Percentiles rank a stretch among this genome's conserved stretches.
phyloP scores from a whole-genome alignment of 257 asterid genomes.

The Nicotiana noctiflora region DNA sequence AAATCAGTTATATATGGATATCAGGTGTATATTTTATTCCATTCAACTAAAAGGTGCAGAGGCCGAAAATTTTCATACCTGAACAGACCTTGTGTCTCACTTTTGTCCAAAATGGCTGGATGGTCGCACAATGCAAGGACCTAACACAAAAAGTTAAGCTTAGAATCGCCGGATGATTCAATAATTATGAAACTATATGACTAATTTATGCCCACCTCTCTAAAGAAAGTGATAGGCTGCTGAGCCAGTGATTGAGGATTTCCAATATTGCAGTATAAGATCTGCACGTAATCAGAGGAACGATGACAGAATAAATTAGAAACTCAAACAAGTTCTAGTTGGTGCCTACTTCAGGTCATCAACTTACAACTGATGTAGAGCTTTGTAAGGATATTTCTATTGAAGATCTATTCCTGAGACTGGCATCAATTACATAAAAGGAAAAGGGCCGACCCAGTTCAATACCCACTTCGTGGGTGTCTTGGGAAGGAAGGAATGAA shows the following conservation, averaged over 20 bases:
- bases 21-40: neutral
- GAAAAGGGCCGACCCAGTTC: too few species aligned
- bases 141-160: slow-evolving; percentile 27
- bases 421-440: neutral
- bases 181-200: neutral
- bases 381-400: neutral
- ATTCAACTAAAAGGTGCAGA: neutral
- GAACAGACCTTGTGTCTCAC: slow-evolving; percentile 80
- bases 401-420: neutral
- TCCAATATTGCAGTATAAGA: slow-evolving; percentile 83
- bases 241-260: slow-evolving; percentile 93
- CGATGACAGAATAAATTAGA: neutral
- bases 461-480: too few species aligned
- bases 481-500: too few species aligned
- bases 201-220: slow-evolving; percentile 59
- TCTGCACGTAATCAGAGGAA: slow-evolving; percentile 34
- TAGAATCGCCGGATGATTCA: slow-evolving; percentile 7
- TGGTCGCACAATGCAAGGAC: slow-evolving; percentile 93
- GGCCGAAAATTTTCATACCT: slow-evolving; percentile 37
- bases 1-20: neutral
- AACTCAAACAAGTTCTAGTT: neutral
- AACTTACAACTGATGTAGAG: too few species aligned
- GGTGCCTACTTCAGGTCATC: neutral
- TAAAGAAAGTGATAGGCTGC: slow-evolving; percentile 87
- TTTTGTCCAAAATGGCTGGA: slow-evolving; percentile 79